A percentile compares a stretch with the other conserved stretches of the same genome.
Evolutionary conservation across 306 rosid genomes (phyloP).

Genomic region (Lagenaria siceraria): DNA sequence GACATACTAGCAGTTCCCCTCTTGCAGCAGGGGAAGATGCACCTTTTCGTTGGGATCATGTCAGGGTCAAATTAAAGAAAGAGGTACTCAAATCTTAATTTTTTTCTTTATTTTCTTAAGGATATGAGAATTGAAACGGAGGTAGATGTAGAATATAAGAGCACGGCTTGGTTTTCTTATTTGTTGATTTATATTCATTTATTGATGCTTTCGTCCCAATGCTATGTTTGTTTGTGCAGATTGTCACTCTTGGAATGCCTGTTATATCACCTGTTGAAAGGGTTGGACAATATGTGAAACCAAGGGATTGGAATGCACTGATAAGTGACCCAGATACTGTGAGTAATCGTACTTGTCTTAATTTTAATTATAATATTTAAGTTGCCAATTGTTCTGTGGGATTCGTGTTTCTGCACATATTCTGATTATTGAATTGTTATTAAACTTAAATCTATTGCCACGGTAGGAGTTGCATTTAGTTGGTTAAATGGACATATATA

Average conservation of each 20-base stretch:
- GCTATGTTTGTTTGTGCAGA: constrained; percentile 25
- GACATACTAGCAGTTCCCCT: constrained; percentile 66
- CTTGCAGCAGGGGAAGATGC: constrained; percentile 89
- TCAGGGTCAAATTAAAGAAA: constrained; percentile 91
- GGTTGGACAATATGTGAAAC: constrained; percentile 74
- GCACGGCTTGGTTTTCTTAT: neutral
- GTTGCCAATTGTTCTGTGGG: neutral
- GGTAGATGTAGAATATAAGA: neutral
- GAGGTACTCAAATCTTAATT: constrained; percentile 33
- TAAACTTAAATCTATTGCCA: neutral
- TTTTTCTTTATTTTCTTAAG: neutral
- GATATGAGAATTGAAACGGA: neutral
- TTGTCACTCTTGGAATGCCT: constrained; percentile 94
- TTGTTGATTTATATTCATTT: constrained; percentile 5
- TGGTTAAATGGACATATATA: neutral
- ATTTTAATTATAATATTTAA: neutral
- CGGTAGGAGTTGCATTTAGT: neutral
- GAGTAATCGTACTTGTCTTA: constrained; percentile 18
- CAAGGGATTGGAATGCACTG: constrained; percentile 72
- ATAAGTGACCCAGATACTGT: constrained; percentile 73
- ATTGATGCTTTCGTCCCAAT: neutral
- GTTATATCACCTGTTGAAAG: constrained; percentile 53
- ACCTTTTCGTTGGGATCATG: constrained; percentile 95
- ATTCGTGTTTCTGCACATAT: neutral
- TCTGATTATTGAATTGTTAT: neutral